Evolutionary conservation across 352 stramenopile species (phyloP).

Genomic region (Phytophthora palmivora): DNA sequence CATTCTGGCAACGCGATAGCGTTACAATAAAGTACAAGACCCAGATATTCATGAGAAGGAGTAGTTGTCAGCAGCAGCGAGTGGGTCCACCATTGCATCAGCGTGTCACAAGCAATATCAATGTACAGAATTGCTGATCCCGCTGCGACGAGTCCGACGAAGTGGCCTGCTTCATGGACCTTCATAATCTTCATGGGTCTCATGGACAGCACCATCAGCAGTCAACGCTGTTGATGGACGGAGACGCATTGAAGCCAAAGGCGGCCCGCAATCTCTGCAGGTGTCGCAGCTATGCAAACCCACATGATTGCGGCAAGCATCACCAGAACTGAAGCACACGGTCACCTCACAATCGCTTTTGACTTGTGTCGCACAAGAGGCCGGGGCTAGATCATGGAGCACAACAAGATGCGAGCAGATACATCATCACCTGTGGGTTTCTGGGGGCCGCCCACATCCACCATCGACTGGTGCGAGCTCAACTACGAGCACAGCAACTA

Average conservation of each 20-base stretch:
- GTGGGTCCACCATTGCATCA: no score
- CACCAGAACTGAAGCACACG: conserved; percentile 18
- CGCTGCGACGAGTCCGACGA: no score
- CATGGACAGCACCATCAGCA: no score
- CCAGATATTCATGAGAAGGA: no score
- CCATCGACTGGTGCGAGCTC: conserved; percentile 87
- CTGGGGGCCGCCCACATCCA: conserved; percentile 75
- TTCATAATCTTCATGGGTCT: no score
- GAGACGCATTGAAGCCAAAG: not conserved
- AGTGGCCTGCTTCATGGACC: no score
- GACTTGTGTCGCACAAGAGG: conserved; percentile 1
- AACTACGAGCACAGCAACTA: conserved; percentile 84
- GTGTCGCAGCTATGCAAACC: conserved; percentile 30
- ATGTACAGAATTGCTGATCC: no score
- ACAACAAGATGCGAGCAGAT: conserved; percentile 19
- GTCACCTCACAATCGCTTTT: conserved; percentile 22
- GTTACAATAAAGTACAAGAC: no score
- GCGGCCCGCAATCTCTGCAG: conserved; percentile 12
- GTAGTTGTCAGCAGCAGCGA: no score
- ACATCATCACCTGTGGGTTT: conserved; percentile 40
- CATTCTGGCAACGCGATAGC: no score
- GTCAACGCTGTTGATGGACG: conserved; percentile 3
- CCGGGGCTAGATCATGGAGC: conserved; percentile 4
- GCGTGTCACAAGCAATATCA: no score
- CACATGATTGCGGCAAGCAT: conserved; percentile 16